Evolutionary conservation across 257 asterid species (phyloP).

Genomic region (Coffea canephora): DNA sequence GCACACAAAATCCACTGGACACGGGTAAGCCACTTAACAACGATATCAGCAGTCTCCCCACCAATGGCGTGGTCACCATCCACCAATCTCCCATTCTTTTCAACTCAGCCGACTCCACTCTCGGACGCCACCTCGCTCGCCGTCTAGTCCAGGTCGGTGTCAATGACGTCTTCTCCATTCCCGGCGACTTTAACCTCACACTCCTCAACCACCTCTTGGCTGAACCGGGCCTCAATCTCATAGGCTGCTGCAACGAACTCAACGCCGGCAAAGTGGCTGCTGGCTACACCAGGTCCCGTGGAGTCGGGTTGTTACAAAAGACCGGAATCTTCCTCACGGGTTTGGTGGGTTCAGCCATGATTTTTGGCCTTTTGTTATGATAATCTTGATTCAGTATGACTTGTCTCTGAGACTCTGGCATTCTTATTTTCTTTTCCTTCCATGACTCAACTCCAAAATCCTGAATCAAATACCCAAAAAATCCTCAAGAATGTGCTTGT

Average conservation of each 20-base stretch:
- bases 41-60: slow-evolving; percentile 44
- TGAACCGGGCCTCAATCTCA: slow-evolving; percentile 71
- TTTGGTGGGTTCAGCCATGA: too few relatives aligned
- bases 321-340: too few relatives aligned
- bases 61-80: slow-evolving; percentile 34
- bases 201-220: slow-evolving; percentile 69
- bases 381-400: too few relatives aligned
- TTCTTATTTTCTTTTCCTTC: too few relatives aligned
- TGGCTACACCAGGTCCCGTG: slow-evolving; percentile 79
- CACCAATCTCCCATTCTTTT: slow-evolving; percentile 32
- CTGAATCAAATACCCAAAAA: too few relatives aligned
- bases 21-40: slow-evolving; percentile 33
- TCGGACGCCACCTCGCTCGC: slow-evolving; percentile 86
- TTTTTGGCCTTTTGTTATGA: too few relatives aligned
- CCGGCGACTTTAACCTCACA: slow-evolving; percentile 73
- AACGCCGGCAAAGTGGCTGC: slow-evolving; percentile 87
- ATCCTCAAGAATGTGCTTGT: too few relatives aligned
- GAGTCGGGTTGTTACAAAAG: slow-evolving; percentile 51
- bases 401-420: too few relatives aligned
- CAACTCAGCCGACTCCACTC: slow-evolving; percentile 54
- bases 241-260: slow-evolving; percentile 90
- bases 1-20: too few relatives aligned
- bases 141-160: slow-evolving; percentile 78
- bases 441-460: too few relatives aligned
- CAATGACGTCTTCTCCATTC: slow-evolving; percentile 65